Evolutionary conservation across 2,329 filamentous ascomycete genomes (phyloP).

Genomic region (Diplodia corticola): DNA sequence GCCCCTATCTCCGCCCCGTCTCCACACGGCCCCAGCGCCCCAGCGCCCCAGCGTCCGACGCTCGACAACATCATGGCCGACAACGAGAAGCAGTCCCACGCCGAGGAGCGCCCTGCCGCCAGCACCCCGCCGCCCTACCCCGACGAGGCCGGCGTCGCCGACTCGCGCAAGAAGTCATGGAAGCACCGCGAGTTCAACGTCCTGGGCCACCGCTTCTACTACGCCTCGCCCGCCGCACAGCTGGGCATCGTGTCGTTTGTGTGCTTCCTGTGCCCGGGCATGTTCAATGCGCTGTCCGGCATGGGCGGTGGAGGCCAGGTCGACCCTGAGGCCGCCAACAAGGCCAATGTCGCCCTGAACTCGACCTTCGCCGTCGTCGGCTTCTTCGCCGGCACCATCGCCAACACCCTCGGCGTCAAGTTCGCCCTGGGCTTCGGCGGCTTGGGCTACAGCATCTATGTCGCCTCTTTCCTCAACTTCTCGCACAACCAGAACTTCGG

Average conservation of each 20-base stretch:
- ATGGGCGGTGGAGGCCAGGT: constrained; percentile 54
- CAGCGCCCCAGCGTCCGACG: neutral
- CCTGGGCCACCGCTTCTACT: constrained; percentile 47
- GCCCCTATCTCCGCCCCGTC: constrained; percentile 6
- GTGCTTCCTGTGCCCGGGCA: constrained; percentile 57
- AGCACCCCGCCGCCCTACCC: constrained; percentile 24
- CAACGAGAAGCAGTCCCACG: constrained; percentile 25
- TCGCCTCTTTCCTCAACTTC: constrained; percentile 69
- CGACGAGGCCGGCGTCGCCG: constrained; percentile 33
- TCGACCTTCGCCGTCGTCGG: constrained; percentile 68
- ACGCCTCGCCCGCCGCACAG: constrained; percentile 52
- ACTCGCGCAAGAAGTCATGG: constrained; percentile 46
- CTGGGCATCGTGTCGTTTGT: constrained; percentile 53
- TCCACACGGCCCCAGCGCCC: neutral
- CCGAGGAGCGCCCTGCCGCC: constrained; percentile 31
- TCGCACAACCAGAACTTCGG: constrained; percentile 66
- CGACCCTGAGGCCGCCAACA: constrained; percentile 58
- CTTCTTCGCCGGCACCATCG: constrained; percentile 69
- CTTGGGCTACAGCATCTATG: constrained; percentile 74
- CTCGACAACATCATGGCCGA: constrained; percentile 29
- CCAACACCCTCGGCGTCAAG: constrained; percentile 73
- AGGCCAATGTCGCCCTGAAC: constrained; percentile 71
- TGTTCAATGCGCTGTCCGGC: constrained; percentile 55
- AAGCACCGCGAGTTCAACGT: constrained; percentile 48
- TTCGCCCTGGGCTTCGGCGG: constrained; percentile 70